These are phyloP conservation scores for Neonectria sp. DNA, from an alignment of 2,329 filamentous ascomycete genomes.

Conservation along the genomic window DNA sequence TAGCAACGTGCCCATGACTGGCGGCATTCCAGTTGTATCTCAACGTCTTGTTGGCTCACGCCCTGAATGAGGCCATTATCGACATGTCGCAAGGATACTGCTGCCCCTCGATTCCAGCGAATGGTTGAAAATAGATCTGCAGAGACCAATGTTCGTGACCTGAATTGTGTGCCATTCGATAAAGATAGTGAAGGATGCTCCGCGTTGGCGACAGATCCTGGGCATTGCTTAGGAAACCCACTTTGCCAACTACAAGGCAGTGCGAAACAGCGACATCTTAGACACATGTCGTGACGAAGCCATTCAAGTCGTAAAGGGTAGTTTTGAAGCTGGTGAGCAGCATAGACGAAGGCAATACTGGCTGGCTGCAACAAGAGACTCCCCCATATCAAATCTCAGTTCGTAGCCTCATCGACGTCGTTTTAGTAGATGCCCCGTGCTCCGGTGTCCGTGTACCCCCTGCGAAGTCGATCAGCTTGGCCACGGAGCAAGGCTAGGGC, in stretches of 20 bases:
- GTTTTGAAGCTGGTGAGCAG: background rate
- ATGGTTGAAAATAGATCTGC: background rate
- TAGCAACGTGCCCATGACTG: background rate
- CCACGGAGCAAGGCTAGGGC: conserved; percentile 44
- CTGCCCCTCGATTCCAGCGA: background rate
- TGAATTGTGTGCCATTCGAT: conserved; percentile 1
- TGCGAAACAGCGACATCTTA: background rate
- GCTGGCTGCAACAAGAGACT: conserved; percentile 26
- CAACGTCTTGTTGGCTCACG: background rate
- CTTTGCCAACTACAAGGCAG: background rate
- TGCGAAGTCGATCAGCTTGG: conserved; percentile 45
- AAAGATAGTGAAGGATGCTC: background rate
- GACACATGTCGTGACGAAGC: background rate
- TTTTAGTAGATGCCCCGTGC: conserved; percentile 50
- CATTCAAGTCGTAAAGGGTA: background rate
- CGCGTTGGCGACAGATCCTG: conserved; percentile 6
- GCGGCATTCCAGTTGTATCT: background rate
- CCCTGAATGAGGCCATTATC: conserved; percentile 11
- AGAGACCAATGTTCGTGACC: background rate
- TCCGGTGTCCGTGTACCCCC: conserved; percentile 39
- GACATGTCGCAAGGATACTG: background rate
- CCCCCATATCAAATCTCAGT: conserved; percentile 15
- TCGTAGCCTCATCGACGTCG: conserved; percentile 36
- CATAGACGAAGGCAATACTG: conserved; percentile 10
- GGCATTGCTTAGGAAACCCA: background rate